A percentile compares a stretch with the other conserved stretches of the same genome.
These are phyloP conservation scores for Hymenoscyphus infarciens DNA, from an alignment of 2,329 filamentous ascomycete species.

Conservation along the genomic window DNA sequence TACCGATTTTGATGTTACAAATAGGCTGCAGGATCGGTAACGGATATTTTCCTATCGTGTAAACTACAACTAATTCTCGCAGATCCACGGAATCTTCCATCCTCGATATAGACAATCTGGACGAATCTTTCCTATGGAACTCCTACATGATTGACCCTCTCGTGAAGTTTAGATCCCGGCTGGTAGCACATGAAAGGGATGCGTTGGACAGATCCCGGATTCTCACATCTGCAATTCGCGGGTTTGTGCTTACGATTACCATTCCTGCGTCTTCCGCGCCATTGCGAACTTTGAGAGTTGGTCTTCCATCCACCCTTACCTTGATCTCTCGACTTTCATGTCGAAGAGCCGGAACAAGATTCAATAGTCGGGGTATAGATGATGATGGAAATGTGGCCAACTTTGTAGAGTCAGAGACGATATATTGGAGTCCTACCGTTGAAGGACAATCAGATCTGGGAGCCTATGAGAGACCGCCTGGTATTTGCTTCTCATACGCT, in stretches of 20 bases:
- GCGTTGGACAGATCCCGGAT: slow-evolving; percentile 84
- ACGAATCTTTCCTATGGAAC: slow-evolving; percentile 94
- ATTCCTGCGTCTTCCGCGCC: slow-evolving; percentile 76
- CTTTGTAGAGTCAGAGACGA: slow-evolving; percentile 96
- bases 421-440: slow-evolving; percentile 74
- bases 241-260: slow-evolving; percentile 83
- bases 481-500: slow-evolving; percentile 84
- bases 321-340: slow-evolving; percentile 91
- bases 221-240: slow-evolving; percentile 88
- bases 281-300: slow-evolving; percentile 60
- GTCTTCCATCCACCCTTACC: slow-evolving; percentile 78
- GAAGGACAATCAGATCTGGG: slow-evolving; percentile 22
- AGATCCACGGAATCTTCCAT: slow-evolving; percentile 72
- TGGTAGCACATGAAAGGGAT: slow-evolving; percentile 70
- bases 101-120: slow-evolving; percentile 88
- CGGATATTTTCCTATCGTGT: slow-evolving; percentile 17
- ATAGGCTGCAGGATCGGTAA: slow-evolving; percentile 83
- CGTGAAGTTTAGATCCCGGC: slow-evolving; percentile 79
- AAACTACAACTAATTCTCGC: slow-evolving; percentile 22
- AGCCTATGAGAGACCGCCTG: slow-evolving; percentile 38
- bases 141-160: slow-evolving; percentile 96
- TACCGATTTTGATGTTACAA: slow-evolving; percentile 95
- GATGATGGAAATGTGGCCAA: slow-evolving; percentile 97
- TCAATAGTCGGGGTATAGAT: slow-evolving; percentile 96
- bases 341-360: slow-evolving; percentile 84